A percentile compares a stretch with the other conserved stretches of the same genome.
Evolutionary conservation across 164 flowering plant species (phyloP).

Genomic region (Vitis rotundifolia): DNA sequence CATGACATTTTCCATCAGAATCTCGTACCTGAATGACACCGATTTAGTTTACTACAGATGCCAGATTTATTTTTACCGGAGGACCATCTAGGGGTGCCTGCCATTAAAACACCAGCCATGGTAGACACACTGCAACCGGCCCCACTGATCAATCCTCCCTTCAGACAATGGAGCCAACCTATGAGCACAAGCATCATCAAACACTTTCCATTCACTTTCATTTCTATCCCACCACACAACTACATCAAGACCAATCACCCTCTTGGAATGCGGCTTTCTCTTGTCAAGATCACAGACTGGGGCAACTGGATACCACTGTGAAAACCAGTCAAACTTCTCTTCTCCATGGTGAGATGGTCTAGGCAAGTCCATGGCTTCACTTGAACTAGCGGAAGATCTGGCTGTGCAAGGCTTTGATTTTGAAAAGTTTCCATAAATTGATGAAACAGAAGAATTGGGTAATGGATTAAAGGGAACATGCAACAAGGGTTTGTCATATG

Average conservation of each 20-base stretch:
- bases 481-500: slow-evolving; percentile 19
- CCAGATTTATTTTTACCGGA: slow-evolving; percentile 63
- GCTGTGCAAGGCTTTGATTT: slow-evolving; percentile 37
- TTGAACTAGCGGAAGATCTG: slow-evolving; percentile 31
- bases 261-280: slow-evolving; percentile 78
- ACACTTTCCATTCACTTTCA: slow-evolving; percentile 78
- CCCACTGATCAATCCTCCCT: slow-evolving; percentile 84
- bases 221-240: slow-evolving; percentile 95
- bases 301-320: slow-evolving; percentile 78
- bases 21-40: slow-evolving; percentile 74
- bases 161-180: slow-evolving; percentile 91
- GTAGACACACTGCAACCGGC: slow-evolving; percentile 93
- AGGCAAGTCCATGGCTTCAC: slow-evolving; percentile 28
- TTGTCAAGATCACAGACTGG: slow-evolving; percentile 86
- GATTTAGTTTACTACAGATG: too few species aligned
- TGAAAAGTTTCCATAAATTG: slow-evolving; percentile 2
- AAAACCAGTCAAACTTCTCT: slow-evolving; percentile 73
- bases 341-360: slow-evolving; percentile 22
- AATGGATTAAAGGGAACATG: slow-evolving; percentile 7
- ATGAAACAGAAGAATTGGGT: slow-evolving; percentile 24
- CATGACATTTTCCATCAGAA: slow-evolving; percentile 87
- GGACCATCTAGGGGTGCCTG: slow-evolving; percentile 85
- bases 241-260: slow-evolving; percentile 77
- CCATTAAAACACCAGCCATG: slow-evolving; percentile 98
- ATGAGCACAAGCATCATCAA: slow-evolving; percentile 87